These are phyloP conservation scores for Macadamia integrifolia DNA, from an alignment of 164 flowering plant species.

Conservation along the genomic window DNA sequence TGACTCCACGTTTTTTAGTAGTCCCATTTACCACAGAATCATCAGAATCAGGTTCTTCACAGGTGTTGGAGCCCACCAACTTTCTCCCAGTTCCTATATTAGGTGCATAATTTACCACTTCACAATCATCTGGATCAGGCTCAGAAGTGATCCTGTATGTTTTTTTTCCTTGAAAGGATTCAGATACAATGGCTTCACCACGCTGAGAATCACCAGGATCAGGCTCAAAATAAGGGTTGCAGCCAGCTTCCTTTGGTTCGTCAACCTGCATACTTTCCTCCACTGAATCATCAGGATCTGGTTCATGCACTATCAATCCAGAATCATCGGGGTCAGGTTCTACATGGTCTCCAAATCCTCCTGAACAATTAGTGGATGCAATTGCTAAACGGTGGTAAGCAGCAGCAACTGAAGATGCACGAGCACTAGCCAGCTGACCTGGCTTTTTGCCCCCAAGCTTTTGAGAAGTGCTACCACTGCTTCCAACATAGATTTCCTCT, in stretches of 20 bases:
- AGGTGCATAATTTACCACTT: constrained; percentile 9
- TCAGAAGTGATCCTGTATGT: too few species aligned
- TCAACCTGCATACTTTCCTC: constrained; percentile 9
- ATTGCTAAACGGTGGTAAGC: constrained; percentile 57
- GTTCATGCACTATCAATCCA: constrained; percentile 11
- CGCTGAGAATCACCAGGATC: constrained; percentile 29
- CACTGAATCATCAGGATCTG: constrained; percentile 9
- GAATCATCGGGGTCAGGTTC: constrained; percentile 51
- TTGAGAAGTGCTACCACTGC: constrained; percentile 24
- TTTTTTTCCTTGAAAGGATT: too few species aligned
- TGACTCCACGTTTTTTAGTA: not conserved
- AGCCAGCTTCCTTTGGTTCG: constrained; percentile 4
- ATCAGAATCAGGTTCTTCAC: constrained; percentile 35
- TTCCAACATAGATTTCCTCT: constrained; percentile 32
- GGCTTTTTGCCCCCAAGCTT: constrained; percentile 72
- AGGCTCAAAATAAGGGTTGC: constrained; percentile 27
- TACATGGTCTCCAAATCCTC: constrained; percentile 18
- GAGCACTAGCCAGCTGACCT: constrained; percentile 50
- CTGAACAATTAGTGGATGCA: constrained; percentile 17
- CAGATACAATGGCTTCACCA: too few species aligned
- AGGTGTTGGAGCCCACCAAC: constrained; percentile 7
- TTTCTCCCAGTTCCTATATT: constrained; percentile 1
- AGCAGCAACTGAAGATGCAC: constrained; percentile 76
- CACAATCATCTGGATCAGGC: not conserved
- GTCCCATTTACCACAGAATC: constrained; percentile 15